Evolutionary conservation across 495 filamentous ascomycete genomes (phyloP).

Genomic region (Cetradonia linearis): DNA sequence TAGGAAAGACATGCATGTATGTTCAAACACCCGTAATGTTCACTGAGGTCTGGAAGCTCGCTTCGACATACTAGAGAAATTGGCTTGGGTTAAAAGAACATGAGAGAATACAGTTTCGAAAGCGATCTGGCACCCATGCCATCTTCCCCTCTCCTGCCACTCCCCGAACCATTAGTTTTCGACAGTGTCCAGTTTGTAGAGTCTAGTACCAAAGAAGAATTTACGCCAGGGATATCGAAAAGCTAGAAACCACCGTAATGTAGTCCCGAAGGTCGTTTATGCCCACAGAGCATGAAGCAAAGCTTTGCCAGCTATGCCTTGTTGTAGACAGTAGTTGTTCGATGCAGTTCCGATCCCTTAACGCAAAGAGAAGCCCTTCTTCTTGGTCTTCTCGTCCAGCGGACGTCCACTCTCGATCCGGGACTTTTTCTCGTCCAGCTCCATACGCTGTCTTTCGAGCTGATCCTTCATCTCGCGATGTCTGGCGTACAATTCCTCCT

Average conservation of each 20-base stretch:
- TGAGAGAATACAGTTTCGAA: slow-evolving; percentile 13
- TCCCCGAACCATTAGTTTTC: slow-evolving; percentile 17
- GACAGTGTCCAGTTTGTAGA: slow-evolving; percentile 22
- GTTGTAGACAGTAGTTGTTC: neutral
- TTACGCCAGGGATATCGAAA: slow-evolving; percentile 16
- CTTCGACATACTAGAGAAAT: slow-evolving; percentile 1
- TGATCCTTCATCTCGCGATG: slow-evolving; percentile 99
- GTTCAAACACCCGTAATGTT: neutral
- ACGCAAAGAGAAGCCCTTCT: slow-evolving; percentile 97
- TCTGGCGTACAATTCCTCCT: slow-evolving; percentile 94
- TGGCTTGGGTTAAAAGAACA: slow-evolving; percentile 10
- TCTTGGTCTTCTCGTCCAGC: slow-evolving; percentile 84
- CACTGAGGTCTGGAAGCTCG: neutral
- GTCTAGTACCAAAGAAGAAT: slow-evolving; percentile 18
- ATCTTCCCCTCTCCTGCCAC: slow-evolving; percentile 5
- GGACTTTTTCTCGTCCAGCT: slow-evolving; percentile 94
- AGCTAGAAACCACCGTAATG: slow-evolving; percentile 4
- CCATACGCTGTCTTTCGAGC: slow-evolving; percentile 81
- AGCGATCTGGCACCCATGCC: slow-evolving; percentile 13
- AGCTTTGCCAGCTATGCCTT: neutral
- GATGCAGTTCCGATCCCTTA: slow-evolving; percentile 35
- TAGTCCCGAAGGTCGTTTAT: neutral
- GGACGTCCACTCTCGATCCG: slow-evolving; percentile 89
- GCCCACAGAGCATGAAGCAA: neutral
- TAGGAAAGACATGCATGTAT: neutral